These are phyloP conservation scores for Bathelium albidoporum DNA, from an alignment of 495 filamentous ascomycete species.

Conservation along the genomic window DNA sequence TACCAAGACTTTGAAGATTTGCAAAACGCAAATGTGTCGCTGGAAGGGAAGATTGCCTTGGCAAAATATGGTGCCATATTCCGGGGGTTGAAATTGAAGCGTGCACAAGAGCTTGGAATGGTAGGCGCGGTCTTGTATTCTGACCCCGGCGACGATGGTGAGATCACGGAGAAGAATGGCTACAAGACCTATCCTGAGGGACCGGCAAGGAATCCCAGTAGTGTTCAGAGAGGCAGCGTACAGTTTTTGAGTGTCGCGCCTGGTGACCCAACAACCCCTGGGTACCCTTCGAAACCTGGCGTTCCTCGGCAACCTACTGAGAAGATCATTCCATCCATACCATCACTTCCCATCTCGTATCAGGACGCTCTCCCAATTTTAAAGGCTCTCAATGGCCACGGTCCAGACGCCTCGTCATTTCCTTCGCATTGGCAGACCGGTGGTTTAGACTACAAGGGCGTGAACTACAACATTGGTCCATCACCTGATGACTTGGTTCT, in stretches of 20 bases:
- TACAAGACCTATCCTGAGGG: constrained; percentile 73
- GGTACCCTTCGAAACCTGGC: constrained; percentile 87
- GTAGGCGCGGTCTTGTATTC: constrained; percentile 74
- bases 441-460: constrained; percentile 69
- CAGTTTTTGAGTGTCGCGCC: constrained; percentile 66
- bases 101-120: constrained; percentile 87
- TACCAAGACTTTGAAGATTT: constrained; percentile 80
- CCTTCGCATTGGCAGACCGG: constrained; percentile 61
- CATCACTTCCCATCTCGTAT: constrained; percentile 88
- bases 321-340: constrained; percentile 65
- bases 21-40: constrained; percentile 57
- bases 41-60: constrained; percentile 79
- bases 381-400: constrained; percentile 79
- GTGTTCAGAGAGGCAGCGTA: constrained; percentile 84
- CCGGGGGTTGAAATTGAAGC: constrained; percentile 84
- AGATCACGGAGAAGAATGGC: constrained; percentile 71
- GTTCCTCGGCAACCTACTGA: constrained; percentile 65
- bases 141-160: constrained; percentile 84
- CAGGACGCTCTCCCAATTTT: constrained; percentile 74
- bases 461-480: constrained; percentile 86
- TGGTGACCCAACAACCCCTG: constrained; percentile 75
- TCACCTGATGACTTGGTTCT: constrained; percentile 64
- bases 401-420: constrained; percentile 67
- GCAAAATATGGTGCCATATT: constrained; percentile 81
- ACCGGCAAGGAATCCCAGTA: constrained; percentile 75